Conservation (phyloP, 768 basidiomycete genomes). For the Gymnopilus dilepis region DNA sequence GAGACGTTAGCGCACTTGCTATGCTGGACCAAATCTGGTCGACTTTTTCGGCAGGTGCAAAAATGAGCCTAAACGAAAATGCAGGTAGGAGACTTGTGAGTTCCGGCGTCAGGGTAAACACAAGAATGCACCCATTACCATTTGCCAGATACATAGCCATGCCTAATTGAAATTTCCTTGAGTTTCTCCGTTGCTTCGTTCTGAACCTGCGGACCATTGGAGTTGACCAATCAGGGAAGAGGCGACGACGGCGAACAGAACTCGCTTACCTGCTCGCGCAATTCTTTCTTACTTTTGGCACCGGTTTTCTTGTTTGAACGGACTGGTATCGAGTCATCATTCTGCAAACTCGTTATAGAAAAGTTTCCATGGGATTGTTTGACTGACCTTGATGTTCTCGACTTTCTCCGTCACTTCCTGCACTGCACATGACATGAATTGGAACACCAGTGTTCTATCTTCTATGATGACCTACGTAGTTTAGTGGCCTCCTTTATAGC, state of each 20-base stretch:
- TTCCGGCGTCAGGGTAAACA: neutral
- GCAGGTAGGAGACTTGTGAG: neutral
- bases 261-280: conserved; percentile 63
- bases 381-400: conserved; percentile 61
- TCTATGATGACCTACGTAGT: conserved; percentile 42
- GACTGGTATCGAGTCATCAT: conserved; percentile 66
- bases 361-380: neutral
- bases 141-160: conserved; percentile 67
- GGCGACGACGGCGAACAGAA: neutral
- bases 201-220: conserved; percentile 54
- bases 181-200: conserved; percentile 60
- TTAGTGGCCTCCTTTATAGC: conserved; percentile 53
- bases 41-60: conserved; percentile 63
- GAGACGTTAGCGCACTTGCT: conserved; percentile 53
- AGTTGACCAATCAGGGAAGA: neutral
- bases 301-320: conserved; percentile 77
- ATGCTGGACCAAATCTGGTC: conserved; percentile 67
- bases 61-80: conserved; percentile 59
- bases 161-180: conserved; percentile 59
- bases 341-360: conserved; percentile 39
- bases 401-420: conserved; percentile 60
- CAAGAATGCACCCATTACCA: conserved; percentile 54
- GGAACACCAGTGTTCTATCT: neutral
- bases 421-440: conserved; percentile 43
- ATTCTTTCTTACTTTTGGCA: conserved; percentile 74